A percentile compares a stretch with the other conserved stretches of the same genome.
These are phyloP conservation scores for Fusarium aywerte DNA, from an alignment of 2,329 filamentous ascomycete genomes.

Conservation along the genomic window DNA sequence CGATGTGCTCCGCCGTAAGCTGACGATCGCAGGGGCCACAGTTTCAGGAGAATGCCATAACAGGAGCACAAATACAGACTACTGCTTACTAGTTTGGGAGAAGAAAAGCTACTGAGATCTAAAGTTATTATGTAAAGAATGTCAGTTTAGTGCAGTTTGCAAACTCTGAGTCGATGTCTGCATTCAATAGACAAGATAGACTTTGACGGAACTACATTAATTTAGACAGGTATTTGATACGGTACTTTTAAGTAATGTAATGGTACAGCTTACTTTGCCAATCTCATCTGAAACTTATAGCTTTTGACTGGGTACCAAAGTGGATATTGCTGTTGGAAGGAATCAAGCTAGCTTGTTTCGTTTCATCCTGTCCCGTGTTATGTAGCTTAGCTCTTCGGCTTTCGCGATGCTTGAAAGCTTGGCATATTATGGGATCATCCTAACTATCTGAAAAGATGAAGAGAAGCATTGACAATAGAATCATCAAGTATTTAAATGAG, in stretches of 20 bases:
- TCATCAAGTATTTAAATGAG: background rate
- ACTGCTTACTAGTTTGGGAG: background rate
- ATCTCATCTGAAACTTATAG: no score
- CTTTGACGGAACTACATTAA: no score
- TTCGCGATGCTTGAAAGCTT: background rate
- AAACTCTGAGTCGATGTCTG: no score
- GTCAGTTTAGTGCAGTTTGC: no score
- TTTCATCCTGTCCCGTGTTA: background rate
- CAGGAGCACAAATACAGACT: background rate
- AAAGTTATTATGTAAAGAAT: no score
- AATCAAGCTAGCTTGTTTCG: background rate
- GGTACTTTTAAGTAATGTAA: no score
- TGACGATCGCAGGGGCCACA: background rate
- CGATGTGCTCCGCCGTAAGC: slow-evolving; percentile 1
- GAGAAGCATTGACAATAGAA: background rate
- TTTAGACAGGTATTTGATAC: no score
- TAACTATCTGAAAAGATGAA: rapidly evolving
- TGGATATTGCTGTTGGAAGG: background rate
- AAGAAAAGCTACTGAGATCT: background rate
- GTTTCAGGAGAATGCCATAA: background rate
- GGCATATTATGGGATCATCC: background rate
- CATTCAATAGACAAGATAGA: no score
- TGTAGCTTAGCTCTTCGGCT: background rate
- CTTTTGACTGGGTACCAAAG: background rate
- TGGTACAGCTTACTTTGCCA: background rate